Conservation (phyloP, 2,329 filamentous ascomycete species). For the Arthrobotrys conoides region DNA sequence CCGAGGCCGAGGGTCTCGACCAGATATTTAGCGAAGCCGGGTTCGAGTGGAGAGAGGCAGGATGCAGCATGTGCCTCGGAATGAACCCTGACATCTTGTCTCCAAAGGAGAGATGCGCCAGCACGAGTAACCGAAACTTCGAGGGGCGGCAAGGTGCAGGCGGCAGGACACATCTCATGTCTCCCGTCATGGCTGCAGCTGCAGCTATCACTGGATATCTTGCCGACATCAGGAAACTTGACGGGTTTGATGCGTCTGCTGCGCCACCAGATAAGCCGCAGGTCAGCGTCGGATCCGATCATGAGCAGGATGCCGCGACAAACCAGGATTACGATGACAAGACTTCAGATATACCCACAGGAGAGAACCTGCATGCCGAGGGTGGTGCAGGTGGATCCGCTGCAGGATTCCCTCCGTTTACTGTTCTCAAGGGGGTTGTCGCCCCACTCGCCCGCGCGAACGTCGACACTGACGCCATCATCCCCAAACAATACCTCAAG, state of each 20-base stretch:
- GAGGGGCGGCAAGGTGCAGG: constrained; percentile 94
- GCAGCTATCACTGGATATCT: constrained; percentile 91
- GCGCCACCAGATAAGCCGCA: constrained; percentile 73
- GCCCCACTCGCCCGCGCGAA: constrained; percentile 90
- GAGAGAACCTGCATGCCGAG: constrained; percentile 57
- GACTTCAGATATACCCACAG: constrained; percentile 72
- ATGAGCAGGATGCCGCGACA: constrained; percentile 70
- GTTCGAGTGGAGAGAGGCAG: constrained; percentile 98
- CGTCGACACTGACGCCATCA: constrained; percentile 98
- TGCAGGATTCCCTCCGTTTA: constrained; percentile 85
- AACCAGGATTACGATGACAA: constrained; percentile 76
- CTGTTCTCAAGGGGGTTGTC: constrained; percentile 84
- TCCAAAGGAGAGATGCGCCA: constrained; percentile 92
- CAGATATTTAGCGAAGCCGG: constrained; percentile 92
- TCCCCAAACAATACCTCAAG: constrained; percentile 99
- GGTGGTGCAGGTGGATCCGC: constrained; percentile 61
- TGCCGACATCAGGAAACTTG: constrained; percentile 87
- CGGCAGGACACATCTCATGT: constrained; percentile 95
- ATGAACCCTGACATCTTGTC: constrained; percentile 99
- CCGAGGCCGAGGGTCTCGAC: constrained; percentile 91
- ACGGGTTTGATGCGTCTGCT: constrained; percentile 71
- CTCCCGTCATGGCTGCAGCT: constrained; percentile 94
- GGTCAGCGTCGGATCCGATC: constrained; percentile 74
- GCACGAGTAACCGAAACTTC: constrained; percentile 97
- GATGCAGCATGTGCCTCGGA: constrained; percentile 98